phyloP scores from a whole-genome alignment of 2,329 filamentous ascomycete species.

The Ascochyta koolunga region DNA sequence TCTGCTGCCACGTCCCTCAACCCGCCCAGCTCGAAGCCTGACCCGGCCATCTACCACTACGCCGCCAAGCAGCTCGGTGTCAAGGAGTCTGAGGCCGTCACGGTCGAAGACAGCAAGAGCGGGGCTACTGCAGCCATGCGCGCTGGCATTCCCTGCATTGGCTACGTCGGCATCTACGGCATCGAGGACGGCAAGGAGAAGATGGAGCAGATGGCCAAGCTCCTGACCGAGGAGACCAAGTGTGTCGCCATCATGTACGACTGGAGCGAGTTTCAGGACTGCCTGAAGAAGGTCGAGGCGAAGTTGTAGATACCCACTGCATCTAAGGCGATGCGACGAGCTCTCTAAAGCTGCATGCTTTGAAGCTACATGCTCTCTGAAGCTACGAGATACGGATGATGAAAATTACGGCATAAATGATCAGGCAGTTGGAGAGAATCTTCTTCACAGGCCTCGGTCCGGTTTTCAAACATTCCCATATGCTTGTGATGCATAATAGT shows the following conservation, averaged over 20 bases:
- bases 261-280: slow-evolving; percentile 59
- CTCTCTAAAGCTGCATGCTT: slow-evolving; percentile 17
- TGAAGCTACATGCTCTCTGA: slow-evolving; percentile 18
- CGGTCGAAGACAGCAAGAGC: slow-evolving; percentile 88
- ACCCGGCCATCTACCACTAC: slow-evolving; percentile 85
- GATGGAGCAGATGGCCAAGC: slow-evolving; percentile 57
- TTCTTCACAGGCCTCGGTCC: not conserved
- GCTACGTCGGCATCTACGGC: slow-evolving; percentile 74
- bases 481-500: slow-evolving; percentile 1
- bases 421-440: slow-evolving; percentile 25
- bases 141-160: slow-evolving; percentile 80
- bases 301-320: slow-evolving; percentile 36
- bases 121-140: slow-evolving; percentile 78
- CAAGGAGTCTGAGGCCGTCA: slow-evolving; percentile 73
- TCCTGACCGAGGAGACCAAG: slow-evolving; percentile 56
- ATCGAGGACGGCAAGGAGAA: slow-evolving; percentile 51
- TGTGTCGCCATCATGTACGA: slow-evolving; percentile 57
- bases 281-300: slow-evolving; percentile 56
- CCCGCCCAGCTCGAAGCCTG: slow-evolving; percentile 85
- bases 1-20: slow-evolving; percentile 79
- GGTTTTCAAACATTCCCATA: not conserved
- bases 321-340: slow-evolving; percentile 18
- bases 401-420: slow-evolving; percentile 23
- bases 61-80: slow-evolving; percentile 76
- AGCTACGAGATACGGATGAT: slow-evolving; percentile 29